These are phyloP conservation scores for Citropsis articulata DNA, from an alignment of 345 rosid genomes.

Conservation along the genomic window DNA sequence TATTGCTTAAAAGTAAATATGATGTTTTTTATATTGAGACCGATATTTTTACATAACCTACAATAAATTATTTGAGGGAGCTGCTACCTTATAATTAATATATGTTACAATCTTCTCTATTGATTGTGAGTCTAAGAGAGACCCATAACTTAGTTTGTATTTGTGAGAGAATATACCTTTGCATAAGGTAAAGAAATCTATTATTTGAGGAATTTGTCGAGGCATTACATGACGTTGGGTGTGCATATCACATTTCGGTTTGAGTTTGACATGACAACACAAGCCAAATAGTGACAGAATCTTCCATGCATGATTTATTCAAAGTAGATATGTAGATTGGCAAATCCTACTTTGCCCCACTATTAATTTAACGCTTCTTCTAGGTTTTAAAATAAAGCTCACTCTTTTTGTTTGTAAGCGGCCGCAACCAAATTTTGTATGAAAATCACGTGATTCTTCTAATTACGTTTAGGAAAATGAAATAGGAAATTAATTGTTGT, in stretches of 20 bases:
- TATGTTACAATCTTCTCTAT: no score
- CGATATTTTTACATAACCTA: no score
- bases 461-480: not conserved
- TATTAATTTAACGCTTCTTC: no score
- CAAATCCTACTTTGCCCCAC: not conserved
- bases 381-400: not conserved
- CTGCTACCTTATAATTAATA: no score
- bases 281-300: not conserved
- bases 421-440: not conserved
- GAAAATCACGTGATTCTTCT: not conserved
- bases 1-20: no score
- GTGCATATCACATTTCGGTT: not conserved
- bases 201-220: constrained; percentile 1
- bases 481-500: no score
- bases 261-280: not conserved
- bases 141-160: no score
- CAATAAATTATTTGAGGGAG: no score
- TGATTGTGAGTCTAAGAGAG: no score
- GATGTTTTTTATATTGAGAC: no score
- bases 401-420: not conserved
- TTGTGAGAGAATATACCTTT: no score
- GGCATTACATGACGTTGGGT: not conserved
- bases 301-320: not conserved
- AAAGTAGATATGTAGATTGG: not conserved
- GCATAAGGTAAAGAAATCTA: no score